These are phyloP conservation scores for Moesziomyces sp. DNA, from an alignment of 1,284 basidiomycete genomes.

Conservation along the genomic window DNA sequence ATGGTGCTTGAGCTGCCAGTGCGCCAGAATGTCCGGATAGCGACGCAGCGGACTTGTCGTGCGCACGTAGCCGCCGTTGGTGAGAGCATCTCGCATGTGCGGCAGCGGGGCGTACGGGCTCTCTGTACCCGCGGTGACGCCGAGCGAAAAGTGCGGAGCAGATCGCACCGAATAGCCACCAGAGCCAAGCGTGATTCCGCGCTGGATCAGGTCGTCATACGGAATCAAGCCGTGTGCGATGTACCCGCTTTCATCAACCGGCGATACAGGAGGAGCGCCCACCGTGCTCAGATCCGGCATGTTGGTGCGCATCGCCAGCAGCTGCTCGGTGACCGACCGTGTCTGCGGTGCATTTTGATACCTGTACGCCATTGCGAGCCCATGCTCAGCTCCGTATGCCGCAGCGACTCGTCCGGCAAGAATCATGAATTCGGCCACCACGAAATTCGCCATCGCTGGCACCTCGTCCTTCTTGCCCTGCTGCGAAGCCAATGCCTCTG, in stretches of 20 bases:
- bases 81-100: conserved; percentile 19
- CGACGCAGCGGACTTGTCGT: conserved; percentile 89
- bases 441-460: background rate
- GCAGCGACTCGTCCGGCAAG: conserved; percentile 82
- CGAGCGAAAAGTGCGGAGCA: conserved; percentile 78
- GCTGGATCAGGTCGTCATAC: conserved; percentile 25
- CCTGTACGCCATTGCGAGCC: conserved; percentile 78
- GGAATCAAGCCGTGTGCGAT: conserved; percentile 35
- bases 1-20: conserved; percentile 93
- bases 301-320: conserved; percentile 62
- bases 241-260: background rate
- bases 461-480: background rate
- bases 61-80: conserved; percentile 74
- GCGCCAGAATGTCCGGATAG: conserved; percentile 82
- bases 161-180: conserved; percentile 66
- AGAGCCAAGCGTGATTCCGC: conserved; percentile 14
- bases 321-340: conserved; percentile 44
- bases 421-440: conserved; percentile 74
- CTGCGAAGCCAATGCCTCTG: background rate
- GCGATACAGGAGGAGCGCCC: conserved; percentile 22
- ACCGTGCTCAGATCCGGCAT: conserved; percentile 34
- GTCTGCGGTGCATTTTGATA: conserved; percentile 69
- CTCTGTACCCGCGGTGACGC: conserved; percentile 72
- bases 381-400: conserved; percentile 75
- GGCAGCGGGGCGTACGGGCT: background rate